Base-by-base conservation (phyloP, 208 protist genomes). In the Tritrichomonas musculus region DNA sequence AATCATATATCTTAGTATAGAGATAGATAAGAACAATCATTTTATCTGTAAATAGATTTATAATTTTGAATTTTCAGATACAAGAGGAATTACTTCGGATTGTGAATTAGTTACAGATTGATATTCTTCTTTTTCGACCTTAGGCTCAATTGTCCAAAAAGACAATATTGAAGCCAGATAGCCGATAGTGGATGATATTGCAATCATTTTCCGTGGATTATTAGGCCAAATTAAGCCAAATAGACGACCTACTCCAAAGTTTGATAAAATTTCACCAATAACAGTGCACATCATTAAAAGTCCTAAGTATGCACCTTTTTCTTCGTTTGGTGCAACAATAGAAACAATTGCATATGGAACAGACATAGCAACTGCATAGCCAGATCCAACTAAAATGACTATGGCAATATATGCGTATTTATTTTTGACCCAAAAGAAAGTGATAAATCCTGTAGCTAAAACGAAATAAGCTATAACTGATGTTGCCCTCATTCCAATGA, bases 281-380 rank as follows among this genome's bases (percentile, higher is more conserved):
- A 88, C 77, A 47, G 27, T 27, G 47, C 44, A 88, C 1, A 57
- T 60, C n/a, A 44, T 88, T 4, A 88, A 47, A 20, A 88, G n/a
- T 20, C 77, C 77, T 47, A 88, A 44, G n/a, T 88, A 88, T 8
- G 77, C 41, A n/a, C 77, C 77, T 22, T 57, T 53, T 33, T 88
- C 47, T 30, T 88, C 47, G 1, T 88, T 11, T 33, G 77, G 44
- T 4, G 47, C 41, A 27, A n/a, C 33, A 2, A 39, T 22, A 2
- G n/a, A 25, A 27, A 88, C 77, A 88, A 88, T 39, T 39, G 77
- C 77, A n/a, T 88, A 88, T 39, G 77, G 77, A 2, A 88, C 77
- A 5, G 77, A 88, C n/a, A 44, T 88, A 14, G 44, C 33, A 17
- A 88, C 47, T 13, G 41, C 25, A 49, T 33, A 88, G 9, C n/a